Conservation (phyloP, 805 yeast species). For the Myxozyma udenii region DNA sequence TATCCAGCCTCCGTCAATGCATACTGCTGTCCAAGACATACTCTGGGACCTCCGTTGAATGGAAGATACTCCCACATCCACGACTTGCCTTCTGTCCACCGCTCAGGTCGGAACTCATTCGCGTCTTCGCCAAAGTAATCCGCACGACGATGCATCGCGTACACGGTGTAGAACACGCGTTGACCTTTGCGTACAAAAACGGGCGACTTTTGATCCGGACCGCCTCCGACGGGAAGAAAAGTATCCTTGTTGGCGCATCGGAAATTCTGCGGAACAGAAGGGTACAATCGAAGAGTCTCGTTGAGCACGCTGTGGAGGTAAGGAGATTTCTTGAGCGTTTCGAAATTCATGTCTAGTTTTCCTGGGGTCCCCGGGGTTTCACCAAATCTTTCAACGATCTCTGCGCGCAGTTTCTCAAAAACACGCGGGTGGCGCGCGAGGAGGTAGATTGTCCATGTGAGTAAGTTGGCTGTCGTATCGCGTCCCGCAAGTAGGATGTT, state of each 20-base stretch:
- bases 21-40: constrained; percentile 56
- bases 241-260: constrained; percentile 49
- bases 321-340: constrained; percentile 49
- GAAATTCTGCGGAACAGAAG: constrained; percentile 51
- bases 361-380: constrained; percentile 32
- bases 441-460: constrained; percentile 48
- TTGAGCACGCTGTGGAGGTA: constrained; percentile 49
- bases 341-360: constrained; percentile 41
- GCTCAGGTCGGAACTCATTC: constrained; percentile 46
- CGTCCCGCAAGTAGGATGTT: constrained; percentile 54
- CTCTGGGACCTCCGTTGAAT: constrained; percentile 56
- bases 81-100: constrained; percentile 45
- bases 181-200: constrained; percentile 47
- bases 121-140: constrained; percentile 48
- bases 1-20: constrained; percentile 54
- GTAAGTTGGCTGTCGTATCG: constrained; percentile 54
- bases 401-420: constrained; percentile 40
- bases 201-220: constrained; percentile 42
- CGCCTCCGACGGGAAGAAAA: constrained; percentile 53
- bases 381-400: constrained; percentile 41
- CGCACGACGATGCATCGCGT: constrained; percentile 45
- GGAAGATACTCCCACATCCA: constrained; percentile 52
- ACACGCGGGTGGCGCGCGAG: constrained; percentile 43
- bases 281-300: constrained; percentile 51
- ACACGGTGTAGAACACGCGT: constrained; percentile 42